These are phyloP conservation scores for Aspergillus sergii DNA, from an alignment of 2,329 filamentous ascomycete species.

Conservation along the genomic window DNA sequence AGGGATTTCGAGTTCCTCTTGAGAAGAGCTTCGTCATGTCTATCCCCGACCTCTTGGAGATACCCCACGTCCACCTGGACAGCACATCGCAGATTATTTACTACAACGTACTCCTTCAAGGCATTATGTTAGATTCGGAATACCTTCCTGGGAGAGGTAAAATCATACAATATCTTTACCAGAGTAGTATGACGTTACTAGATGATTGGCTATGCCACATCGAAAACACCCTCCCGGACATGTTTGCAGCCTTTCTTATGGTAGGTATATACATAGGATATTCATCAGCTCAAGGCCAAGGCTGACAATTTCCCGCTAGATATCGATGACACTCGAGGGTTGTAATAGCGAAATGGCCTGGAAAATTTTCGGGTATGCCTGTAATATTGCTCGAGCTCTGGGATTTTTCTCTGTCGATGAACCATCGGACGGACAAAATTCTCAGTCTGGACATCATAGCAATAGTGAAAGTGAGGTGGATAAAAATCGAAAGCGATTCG, in stretches of 20 bases:
- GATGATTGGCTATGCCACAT: constrained; percentile 15
- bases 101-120: constrained; percentile 17
- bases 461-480: constrained; percentile 8
- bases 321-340: constrained; percentile 19
- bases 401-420: constrained; percentile 22
- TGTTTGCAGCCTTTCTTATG: constrained; percentile 21
- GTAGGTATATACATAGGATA: not conserved
- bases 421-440: not conserved
- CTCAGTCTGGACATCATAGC: not conserved
- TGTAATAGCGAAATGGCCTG: constrained; percentile 21
- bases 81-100: constrained; percentile 18
- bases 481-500: constrained; percentile 22
- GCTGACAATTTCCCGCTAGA: constrained; percentile 4
- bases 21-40: constrained; percentile 15
- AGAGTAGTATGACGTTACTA: constrained; percentile 5
- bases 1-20: constrained; percentile 19
- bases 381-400: constrained; percentile 13
- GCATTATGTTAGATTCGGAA: constrained; percentile 9
- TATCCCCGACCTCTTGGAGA: constrained; percentile 20
- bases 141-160: not conserved
- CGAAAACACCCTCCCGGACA: constrained; percentile 13
- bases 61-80: constrained; percentile 19
- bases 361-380: constrained; percentile 14
- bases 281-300: not conserved
- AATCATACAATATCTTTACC: constrained; percentile 15